A percentile compares a stretch with the other conserved stretches of the same genome.
Conservation (phyloP, 2,329 filamentous ascomycete species). For the Hymenoscyphus scutula region DNA sequence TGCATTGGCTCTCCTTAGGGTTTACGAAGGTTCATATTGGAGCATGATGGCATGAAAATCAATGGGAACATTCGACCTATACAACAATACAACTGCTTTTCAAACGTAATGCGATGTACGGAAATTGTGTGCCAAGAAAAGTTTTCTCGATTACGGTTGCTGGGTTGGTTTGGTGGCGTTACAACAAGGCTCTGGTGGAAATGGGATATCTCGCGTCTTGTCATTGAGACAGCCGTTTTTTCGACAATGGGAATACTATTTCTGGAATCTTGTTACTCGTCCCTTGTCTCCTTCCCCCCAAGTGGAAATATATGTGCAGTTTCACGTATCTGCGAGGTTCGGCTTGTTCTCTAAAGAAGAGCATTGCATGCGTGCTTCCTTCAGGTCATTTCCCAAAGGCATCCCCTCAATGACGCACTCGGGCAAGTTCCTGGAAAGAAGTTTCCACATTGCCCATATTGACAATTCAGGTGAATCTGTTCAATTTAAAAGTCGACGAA, state of each 20-base stretch:
- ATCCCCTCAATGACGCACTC: no score
- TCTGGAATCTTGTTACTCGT: neutral
- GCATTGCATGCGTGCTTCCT: no score
- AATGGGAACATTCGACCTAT: constrained; percentile 27
- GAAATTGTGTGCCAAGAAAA: neutral
- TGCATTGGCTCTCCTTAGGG: constrained; percentile 31
- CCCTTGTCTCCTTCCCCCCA: no score
- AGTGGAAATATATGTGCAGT: no score
- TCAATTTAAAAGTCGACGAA: no score
- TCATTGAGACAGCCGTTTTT: neutral
- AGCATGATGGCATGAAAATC: constrained; percentile 29
- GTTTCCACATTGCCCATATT: no score
- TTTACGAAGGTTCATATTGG: constrained; percentile 24
- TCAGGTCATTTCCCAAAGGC: no score
- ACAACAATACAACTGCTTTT: constrained; percentile 33
- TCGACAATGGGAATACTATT: neutral
- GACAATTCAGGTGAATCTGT: no score
- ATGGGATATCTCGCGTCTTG: neutral
- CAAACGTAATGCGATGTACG: constrained; percentile 2
- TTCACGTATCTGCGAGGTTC: no score
- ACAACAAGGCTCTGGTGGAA: neutral
- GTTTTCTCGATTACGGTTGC: constrained; percentile 2
- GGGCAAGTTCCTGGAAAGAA: no score
- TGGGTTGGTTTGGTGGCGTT: neutral
- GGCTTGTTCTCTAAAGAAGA: no score